phyloP scores from a whole-genome alignment of 208 protist genomes.

The Trypanosoma scelopori region DNA sequence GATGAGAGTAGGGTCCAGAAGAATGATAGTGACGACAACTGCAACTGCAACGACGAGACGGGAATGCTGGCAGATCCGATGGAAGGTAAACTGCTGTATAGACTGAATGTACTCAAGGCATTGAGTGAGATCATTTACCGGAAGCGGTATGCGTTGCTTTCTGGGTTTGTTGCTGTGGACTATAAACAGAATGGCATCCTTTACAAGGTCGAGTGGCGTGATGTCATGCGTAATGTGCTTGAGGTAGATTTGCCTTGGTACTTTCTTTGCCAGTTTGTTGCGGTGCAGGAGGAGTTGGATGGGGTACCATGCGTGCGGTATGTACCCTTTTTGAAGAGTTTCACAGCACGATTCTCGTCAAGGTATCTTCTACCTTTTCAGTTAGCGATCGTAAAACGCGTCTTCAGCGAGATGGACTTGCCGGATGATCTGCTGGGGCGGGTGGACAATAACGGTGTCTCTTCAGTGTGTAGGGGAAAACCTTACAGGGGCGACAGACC shows the following conservation, averaged over 20 bases:
- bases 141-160: slow-evolving; percentile 74
- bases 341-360: slow-evolving; percentile 49
- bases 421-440: slow-evolving; percentile 56
- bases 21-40: not conserved
- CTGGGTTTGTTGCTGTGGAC: slow-evolving; percentile 72
- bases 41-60: not conserved
- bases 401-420: slow-evolving; percentile 57
- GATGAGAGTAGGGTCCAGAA: not conserved
- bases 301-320: slow-evolving; percentile 78
- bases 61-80: not conserved
- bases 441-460: not conserved
- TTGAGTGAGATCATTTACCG: slow-evolving; percentile 73
- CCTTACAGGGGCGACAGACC: not conserved
- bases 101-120: slow-evolving; percentile 19
- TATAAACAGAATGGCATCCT: slow-evolving; percentile 64
- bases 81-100: not conserved
- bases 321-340: slow-evolving; percentile 69
- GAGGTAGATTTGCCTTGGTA: slow-evolving; percentile 85
- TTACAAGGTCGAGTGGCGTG: slow-evolving; percentile 86
- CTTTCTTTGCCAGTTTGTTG: slow-evolving; percentile 75
- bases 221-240: slow-evolving; percentile 67
- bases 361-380: slow-evolving; percentile 57
- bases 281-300: slow-evolving; percentile 46
- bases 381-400: slow-evolving; percentile 36
- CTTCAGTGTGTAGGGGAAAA: not conserved